Evolutionary conservation across 306 rosid genomes (phyloP).

Genomic region (Hippophae gyantsensis): DNA sequence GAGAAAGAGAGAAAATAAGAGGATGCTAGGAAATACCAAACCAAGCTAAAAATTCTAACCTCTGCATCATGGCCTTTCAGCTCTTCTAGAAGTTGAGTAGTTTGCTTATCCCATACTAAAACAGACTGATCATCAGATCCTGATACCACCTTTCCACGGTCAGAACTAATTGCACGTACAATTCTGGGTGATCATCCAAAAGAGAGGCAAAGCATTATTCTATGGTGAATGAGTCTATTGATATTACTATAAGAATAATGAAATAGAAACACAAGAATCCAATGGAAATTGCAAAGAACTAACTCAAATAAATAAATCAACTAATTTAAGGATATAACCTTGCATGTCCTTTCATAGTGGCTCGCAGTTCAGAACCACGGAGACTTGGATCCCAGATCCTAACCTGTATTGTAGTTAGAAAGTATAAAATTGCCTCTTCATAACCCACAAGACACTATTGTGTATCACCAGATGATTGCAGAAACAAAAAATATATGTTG

Average conservation of each 20-base stretch:
- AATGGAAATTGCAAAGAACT: too few relatives aligned
- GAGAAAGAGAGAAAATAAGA: too few relatives aligned
- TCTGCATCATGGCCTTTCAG: constrained; percentile 94
- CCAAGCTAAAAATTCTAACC: constrained; percentile 29
- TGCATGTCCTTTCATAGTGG: constrained; percentile 84
- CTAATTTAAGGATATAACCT: constrained; percentile 35
- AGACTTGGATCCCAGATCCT: constrained; percentile 98
- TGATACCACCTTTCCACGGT: constrained; percentile 83
- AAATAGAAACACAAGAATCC: not conserved
- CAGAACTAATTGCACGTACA: constrained; percentile 89
- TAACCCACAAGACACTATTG: constrained; percentile 7
- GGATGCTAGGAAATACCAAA: too few relatives aligned
- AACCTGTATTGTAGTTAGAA: constrained; percentile 50
- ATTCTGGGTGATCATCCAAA: constrained; percentile 48
- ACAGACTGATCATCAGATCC: constrained; percentile 94
- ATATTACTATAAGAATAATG: not conserved
- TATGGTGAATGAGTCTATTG: not conserved
- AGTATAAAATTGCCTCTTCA: constrained; percentile 16
- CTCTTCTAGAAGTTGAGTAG: constrained; percentile 95
- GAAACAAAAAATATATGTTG: constrained; percentile 17
- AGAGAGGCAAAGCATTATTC: not conserved
- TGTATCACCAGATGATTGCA: constrained; percentile 12
- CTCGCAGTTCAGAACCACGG: constrained; percentile 95
- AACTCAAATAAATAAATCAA: not conserved
- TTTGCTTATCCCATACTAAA: constrained; percentile 95